Evolutionary conservation across 2,329 filamentous ascomycete genomes (phyloP).

Genomic region (Pseudocercospora fijiensis): DNA sequence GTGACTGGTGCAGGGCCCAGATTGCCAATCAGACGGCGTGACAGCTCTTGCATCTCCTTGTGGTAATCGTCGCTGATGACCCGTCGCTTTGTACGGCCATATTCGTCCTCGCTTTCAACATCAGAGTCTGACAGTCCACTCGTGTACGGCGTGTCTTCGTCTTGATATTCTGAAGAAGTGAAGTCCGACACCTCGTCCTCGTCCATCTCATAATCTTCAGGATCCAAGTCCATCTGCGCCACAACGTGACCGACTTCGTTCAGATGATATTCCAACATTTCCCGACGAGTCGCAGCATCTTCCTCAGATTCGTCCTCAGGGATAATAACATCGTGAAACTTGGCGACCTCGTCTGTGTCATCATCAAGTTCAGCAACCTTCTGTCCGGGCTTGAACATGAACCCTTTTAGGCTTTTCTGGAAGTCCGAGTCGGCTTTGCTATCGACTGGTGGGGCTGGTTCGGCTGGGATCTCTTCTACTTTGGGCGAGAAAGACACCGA

Average conservation of each 20-base stretch:
- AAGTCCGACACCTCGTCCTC: slow-evolving; percentile 38
- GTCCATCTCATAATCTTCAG: slow-evolving; percentile 56
- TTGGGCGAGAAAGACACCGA: slow-evolving; percentile 37
- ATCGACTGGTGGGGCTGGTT: neutral
- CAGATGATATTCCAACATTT: slow-evolving; percentile 89
- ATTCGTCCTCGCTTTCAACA: slow-evolving; percentile 69
- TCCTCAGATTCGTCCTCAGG: slow-evolving; percentile 75
- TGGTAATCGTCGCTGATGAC: slow-evolving; percentile 73
- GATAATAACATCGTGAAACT: slow-evolving; percentile 53
- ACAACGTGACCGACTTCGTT: slow-evolving; percentile 89
- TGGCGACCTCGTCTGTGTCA: slow-evolving; percentile 41
- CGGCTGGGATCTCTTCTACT: slow-evolving; percentile 37
- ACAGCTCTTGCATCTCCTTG: slow-evolving; percentile 79
- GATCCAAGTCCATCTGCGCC: slow-evolving; percentile 83
- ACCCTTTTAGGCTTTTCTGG: slow-evolving; percentile 32
- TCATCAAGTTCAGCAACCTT: slow-evolving; percentile 48
- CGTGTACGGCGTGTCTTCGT: slow-evolving; percentile 44
- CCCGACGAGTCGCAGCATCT: slow-evolving; percentile 73
- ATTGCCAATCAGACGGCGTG: slow-evolving; percentile 69
- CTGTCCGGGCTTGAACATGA: slow-evolving; percentile 38
- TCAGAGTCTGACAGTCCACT: slow-evolving; percentile 62
- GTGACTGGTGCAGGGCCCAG: slow-evolving; percentile 52
- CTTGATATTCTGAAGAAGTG: slow-evolving; percentile 35
- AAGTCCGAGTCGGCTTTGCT: slow-evolving; percentile 14
- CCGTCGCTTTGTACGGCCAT: slow-evolving; percentile 68